These are phyloP conservation scores for Apiospora rasikravindrae DNA, from an alignment of 2,329 filamentous ascomycete species.

Conservation along the genomic window DNA sequence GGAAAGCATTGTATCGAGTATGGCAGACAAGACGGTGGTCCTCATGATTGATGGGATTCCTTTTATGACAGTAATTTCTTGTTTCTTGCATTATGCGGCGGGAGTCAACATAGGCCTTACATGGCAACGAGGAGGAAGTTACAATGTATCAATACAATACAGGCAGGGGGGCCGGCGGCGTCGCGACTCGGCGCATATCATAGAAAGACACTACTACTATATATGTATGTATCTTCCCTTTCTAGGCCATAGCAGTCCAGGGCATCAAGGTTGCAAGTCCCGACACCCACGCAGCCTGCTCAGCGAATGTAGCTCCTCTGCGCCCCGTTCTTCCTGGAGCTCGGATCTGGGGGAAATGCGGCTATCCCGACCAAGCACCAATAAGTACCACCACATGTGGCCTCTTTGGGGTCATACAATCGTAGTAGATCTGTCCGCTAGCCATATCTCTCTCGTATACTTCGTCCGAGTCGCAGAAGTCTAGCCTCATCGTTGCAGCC, in stretches of 20 bases:
- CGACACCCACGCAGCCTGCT: not conserved
- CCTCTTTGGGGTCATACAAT: not conserved
- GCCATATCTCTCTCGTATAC: not conserved
- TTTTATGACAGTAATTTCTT: slow-evolving; percentile 1
- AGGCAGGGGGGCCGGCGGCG: not conserved
- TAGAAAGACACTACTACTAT: not conserved
- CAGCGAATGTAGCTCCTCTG: not conserved
- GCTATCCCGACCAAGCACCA: too few species aligned
- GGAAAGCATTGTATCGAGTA: not conserved
- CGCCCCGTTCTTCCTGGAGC: not conserved
- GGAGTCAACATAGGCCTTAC: slow-evolving; percentile 16
- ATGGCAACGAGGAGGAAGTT: not conserved
- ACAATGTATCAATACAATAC: slow-evolving; percentile 20
- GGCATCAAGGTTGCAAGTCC: not conserved
- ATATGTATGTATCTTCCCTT: not conserved
- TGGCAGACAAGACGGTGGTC: not conserved
- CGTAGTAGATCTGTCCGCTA: not conserved
- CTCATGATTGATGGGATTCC: not conserved
- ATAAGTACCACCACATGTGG: not conserved
- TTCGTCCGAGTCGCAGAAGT: not conserved
- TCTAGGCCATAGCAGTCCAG: not conserved
- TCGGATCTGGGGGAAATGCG: too few species aligned
- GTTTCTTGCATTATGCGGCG: not conserved
- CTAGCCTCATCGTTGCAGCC: too few species aligned
- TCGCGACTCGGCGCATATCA: slow-evolving; percentile 2